Evolutionary conservation across 768 basidiomycete genomes (phyloP).

Genomic region (Hebeloma cylindrosporum): DNA sequence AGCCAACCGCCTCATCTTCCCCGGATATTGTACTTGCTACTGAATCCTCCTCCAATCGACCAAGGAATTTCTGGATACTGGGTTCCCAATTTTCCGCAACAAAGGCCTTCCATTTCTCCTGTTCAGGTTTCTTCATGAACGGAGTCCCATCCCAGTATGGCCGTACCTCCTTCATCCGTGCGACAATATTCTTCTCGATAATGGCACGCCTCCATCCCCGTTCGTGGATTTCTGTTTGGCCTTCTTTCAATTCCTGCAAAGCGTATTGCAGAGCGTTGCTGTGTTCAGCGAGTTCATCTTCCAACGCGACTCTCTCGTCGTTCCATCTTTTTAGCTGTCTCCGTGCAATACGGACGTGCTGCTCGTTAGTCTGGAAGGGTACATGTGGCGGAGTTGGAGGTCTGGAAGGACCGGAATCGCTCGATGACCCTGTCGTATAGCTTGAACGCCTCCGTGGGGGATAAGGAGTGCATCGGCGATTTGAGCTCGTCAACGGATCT

Average conservation of each 20-base stretch:
- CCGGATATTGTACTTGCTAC: too few relatives aligned
- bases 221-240: background rate
- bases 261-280: background rate
- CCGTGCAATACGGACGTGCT: constrained; percentile 2
- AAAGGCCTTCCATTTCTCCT: constrained; percentile 14
- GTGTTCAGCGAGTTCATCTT: background rate
- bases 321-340: background rate
- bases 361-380: too few relatives aligned
- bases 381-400: too few relatives aligned
- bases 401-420: too few relatives aligned
- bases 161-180: constrained; percentile 23
- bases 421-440: too few relatives aligned
- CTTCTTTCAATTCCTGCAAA: background rate
- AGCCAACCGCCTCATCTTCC: too few relatives aligned
- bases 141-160: constrained; percentile 32
- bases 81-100: too few relatives aligned
- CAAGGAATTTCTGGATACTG: too few relatives aligned
- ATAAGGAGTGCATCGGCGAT: too few relatives aligned
- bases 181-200: constrained; percentile 15
- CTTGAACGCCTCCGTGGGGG: too few relatives aligned
- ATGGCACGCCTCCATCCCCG: constrained; percentile 8
- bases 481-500: too few relatives aligned
- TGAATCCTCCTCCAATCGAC: too few relatives aligned
- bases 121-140: constrained; percentile 17
- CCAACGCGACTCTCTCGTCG: background rate